Evolutionary conservation across 176 grass and related monocot genomes (phyloP).

Genomic region (Paspalum notatum): DNA sequence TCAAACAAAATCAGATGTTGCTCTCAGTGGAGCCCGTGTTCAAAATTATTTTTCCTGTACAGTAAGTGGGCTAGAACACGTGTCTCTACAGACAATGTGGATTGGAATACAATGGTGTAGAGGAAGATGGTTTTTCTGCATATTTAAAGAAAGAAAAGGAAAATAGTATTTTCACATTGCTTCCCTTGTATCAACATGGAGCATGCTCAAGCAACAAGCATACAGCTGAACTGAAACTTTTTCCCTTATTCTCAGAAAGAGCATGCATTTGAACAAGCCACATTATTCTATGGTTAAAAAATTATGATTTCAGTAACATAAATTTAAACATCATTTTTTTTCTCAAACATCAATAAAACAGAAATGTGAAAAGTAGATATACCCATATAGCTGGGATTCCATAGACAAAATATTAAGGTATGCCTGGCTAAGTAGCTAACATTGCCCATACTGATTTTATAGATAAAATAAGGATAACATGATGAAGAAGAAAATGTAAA

Average conservation of each 20-base stretch:
- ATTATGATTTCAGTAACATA: not conserved
- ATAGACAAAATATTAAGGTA: conserved; percentile 9
- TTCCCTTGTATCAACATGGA: conserved; percentile 25
- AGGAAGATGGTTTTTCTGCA: conserved; percentile 7
- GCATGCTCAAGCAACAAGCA: not conserved
- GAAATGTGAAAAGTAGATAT: not conserved
- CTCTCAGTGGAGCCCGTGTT: not conserved
- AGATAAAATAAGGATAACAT: conserved; percentile 29
- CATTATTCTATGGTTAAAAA: conserved; percentile 24
- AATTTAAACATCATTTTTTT: conserved; percentile 19
- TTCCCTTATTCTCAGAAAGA: conserved; percentile 21
- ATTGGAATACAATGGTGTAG: conserved; percentile 20
- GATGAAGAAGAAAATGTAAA: conserved; percentile 24
- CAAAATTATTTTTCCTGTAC: not conserved
- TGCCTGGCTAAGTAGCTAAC: conserved; percentile 1
- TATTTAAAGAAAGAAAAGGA: not conserved
- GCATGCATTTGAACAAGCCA: conserved; percentile 18
- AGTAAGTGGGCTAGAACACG: not conserved
- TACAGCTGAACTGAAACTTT: not conserved
- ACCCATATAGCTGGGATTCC: conserved; percentile 15
- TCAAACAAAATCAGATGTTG: not conserved
- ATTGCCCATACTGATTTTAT: not conserved
- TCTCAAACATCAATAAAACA: conserved; percentile 20
- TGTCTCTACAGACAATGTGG: not conserved
- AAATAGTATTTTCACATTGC: not conserved